Base-by-base conservation (phyloP, 75 land plant species). In the Picea sitchensis region DNA sequence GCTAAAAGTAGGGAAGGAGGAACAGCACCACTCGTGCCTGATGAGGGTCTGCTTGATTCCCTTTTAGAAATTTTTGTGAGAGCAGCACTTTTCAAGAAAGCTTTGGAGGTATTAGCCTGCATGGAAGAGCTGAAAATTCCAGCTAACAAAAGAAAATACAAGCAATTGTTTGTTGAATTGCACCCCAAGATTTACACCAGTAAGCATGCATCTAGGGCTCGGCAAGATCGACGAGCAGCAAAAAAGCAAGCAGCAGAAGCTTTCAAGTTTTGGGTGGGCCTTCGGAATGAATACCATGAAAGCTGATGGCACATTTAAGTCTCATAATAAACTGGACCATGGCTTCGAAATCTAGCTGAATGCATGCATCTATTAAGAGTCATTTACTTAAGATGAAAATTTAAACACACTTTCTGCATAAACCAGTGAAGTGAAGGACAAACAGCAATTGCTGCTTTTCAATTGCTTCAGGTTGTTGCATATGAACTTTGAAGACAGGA, bases 251-350 rank as follows among this genome's bases (percentile, higher is more conserved):
- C 98, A 14, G 98, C 93, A 56, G 99, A 97, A 81, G 98, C 99
- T 3, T 95, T 93, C 85, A 95, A 95, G 87, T 95, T 95, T 80
- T 97, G 99, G 98, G 82, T 95, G 56, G 99, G 99, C 8, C 84
- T 97, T 63, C 99, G 94, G 5, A 97, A 97, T 76, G 85, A 91
- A 17, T 95, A 94, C 73, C 93, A 95, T 84, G 88, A 84, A 59
- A 89, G 89, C 81, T 95, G 93, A 56, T 93, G 95, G 92, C 75
- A 15, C 34, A 20, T 17, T 65, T 67, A 20, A 67, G 71, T 36
- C 9, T 36, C 44, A 67, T 36, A 67, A 32, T 34, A 0, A 34
- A 67, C 38, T 36, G 20, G 36, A 17, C 41, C 34, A 13, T 67
- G 41, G 2, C 71, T 34, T 6, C 8, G 17, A 36, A 32, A 32